Conservation (phyloP, 305 asterid species). For the Nicotiana rustica region DNA sequence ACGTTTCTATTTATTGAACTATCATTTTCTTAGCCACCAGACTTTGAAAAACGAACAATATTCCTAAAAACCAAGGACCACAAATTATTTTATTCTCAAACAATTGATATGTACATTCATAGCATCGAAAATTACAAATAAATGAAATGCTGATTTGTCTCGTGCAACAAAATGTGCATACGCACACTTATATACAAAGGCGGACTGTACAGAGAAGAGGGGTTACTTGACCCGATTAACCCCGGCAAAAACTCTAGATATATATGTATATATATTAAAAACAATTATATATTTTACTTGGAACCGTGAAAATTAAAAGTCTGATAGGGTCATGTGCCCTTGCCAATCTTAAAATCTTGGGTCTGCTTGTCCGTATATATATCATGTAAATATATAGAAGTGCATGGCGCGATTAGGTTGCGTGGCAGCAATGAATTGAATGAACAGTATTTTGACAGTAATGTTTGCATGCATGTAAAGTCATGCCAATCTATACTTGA, state of each 20-base stretch:
- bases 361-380: too few relatives aligned
- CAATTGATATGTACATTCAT: background rate
- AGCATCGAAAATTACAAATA: background rate
- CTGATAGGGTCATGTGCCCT: too few relatives aligned
- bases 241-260: too few relatives aligned
- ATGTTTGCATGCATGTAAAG: slow-evolving; percentile 70
- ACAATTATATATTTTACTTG: too few relatives aligned
- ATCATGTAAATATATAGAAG: background rate
- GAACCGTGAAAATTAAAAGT: too few relatives aligned
- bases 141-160: slow-evolving; percentile 51
- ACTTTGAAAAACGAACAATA: background rate
- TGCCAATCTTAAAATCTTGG: too few relatives aligned
- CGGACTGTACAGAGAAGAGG: too few relatives aligned
- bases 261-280: too few relatives aligned
- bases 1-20: slow-evolving; percentile 34
- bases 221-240: too few relatives aligned
- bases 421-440: background rate
- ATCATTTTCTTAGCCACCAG: slow-evolving; percentile 29
- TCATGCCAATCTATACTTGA: slow-evolving; percentile 47
- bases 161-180: slow-evolving; percentile 28
- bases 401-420: background rate
- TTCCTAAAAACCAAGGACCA: background rate
- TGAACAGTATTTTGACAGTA: slow-evolving; percentile 33
- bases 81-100: background rate
- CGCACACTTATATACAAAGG: too few relatives aligned